Conservation (phyloP, 352 stramenopile genomes). For the Globisporangium alternatum region DNA sequence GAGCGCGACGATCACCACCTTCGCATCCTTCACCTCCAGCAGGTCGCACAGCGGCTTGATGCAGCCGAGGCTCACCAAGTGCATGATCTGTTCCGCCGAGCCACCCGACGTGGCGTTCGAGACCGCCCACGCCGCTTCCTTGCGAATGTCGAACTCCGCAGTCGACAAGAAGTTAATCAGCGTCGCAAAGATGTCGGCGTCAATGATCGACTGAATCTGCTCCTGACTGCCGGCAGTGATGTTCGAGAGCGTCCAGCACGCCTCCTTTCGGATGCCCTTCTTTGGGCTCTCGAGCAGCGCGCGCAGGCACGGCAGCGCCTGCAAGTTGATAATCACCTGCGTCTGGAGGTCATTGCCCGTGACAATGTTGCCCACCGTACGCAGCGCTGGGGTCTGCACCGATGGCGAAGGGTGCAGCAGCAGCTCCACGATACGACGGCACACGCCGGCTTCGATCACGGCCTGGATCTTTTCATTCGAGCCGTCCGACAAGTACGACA, state of each 20-base stretch:
- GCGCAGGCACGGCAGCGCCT: conserved; percentile 95
- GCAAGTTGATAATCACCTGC: conserved; percentile 98
- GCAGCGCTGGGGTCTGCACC: conserved; percentile 80
- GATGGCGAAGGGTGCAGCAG: conserved; percentile 80
- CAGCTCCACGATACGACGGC: conserved; percentile 95
- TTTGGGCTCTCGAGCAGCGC: conserved; percentile 94
- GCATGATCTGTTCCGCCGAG: conserved; percentile 95
- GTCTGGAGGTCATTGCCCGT: conserved; percentile 99
- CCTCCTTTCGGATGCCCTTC: conserved; percentile 99
- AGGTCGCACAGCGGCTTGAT: conserved; percentile 98
- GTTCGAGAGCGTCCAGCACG: conserved; percentile 99
- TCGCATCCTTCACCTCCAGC: conserved; percentile 94
- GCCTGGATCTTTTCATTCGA: conserved; percentile 99
- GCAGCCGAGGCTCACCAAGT: conserved; percentile 94
- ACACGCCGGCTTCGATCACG: conserved; percentile 97
- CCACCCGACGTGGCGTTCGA: conserved; percentile 90
- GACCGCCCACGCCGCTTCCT: conserved; percentile 85
- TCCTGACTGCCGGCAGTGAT: conserved; percentile 99
- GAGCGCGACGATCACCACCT: conserved; percentile 98
- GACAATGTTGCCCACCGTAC: conserved; percentile 98
- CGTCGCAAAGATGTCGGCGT: conserved; percentile 96
- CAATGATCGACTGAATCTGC: conserved; percentile 98
- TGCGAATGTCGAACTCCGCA: conserved; percentile 95
- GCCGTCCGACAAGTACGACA: conserved; percentile 98
- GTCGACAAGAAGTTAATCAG: conserved; percentile 96